Percentiles rank a stretch among this genome's conserved stretches.
Conservation (phyloP, 1,139 yeast species). For the Suhomyces yuchorum region DNA sequence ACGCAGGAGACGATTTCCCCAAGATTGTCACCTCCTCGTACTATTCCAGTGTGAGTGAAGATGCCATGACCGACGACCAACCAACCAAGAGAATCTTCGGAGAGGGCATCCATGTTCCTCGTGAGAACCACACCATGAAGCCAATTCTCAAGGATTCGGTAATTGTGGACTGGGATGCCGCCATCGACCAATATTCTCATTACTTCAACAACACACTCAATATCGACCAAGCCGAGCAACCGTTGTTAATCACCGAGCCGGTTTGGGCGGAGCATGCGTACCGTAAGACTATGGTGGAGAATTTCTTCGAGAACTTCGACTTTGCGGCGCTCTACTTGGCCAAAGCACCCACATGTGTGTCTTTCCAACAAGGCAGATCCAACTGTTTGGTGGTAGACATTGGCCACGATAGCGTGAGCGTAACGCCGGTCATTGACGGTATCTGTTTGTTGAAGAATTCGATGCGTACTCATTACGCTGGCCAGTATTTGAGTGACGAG, state of each 20-base stretch:
- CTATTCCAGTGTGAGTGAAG: constrained; percentile 29
- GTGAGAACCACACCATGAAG: constrained; percentile 52
- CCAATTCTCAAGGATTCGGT: constrained; percentile 64
- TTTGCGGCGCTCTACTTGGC: constrained; percentile 88
- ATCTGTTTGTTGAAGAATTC: constrained; percentile 76
- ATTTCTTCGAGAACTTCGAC: constrained; percentile 68
- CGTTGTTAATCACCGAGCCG: constrained; percentile 79
- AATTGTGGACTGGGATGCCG: constrained; percentile 74
- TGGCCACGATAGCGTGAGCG: constrained; percentile 83
- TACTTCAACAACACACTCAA: constrained; percentile 50
- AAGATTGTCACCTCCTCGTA: constrained; percentile 71
- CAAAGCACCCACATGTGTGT: constrained; percentile 83
- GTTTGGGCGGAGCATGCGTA: constrained; percentile 78
- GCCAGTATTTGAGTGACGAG: constrained; percentile 56
- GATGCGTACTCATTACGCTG: constrained; percentile 67
- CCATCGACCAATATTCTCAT: constrained; percentile 64
- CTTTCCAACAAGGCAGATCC: constrained; percentile 93
- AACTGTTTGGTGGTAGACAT: constrained; percentile 91
- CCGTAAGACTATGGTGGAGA: constrained; percentile 73
- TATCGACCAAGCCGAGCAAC: constrained; percentile 67
- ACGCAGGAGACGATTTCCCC: constrained; percentile 94
- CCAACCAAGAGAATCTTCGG: constrained; percentile 45
- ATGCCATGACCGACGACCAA: constrained; percentile 11
- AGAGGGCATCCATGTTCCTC: constrained; percentile 57
- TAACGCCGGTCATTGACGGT: constrained; percentile 94